These are phyloP conservation scores for Acanthamoeba triangularis DNA, from an alignment of 208 protist species.

Conservation along the genomic window DNA sequence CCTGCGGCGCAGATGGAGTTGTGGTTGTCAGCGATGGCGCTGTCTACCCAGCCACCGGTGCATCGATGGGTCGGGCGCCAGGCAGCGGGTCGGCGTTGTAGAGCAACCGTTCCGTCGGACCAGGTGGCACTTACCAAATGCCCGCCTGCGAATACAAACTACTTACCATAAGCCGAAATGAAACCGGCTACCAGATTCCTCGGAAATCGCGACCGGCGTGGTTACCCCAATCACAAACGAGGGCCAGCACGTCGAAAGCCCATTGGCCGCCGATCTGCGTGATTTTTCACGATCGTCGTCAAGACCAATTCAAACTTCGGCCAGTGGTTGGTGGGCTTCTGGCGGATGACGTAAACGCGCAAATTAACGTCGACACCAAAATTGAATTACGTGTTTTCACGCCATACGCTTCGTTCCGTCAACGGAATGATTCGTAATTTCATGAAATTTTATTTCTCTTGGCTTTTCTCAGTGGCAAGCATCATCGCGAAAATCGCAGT, in stretches of 20 bases:
- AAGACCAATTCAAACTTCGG: background rate
- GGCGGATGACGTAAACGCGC: too few species aligned
- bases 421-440: too few species aligned
- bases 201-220: background rate
- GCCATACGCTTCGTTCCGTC: too few species aligned
- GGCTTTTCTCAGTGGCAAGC: background rate
- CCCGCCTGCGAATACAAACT: background rate
- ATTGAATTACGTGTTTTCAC: too few species aligned
- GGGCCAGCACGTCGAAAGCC: too few species aligned
- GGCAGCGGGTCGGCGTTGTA: background rate
- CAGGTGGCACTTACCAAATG: background rate
- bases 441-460: background rate
- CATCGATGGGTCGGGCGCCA: too few species aligned
- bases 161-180: background rate
- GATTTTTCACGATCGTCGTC: background rate
- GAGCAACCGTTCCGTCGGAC: background rate
- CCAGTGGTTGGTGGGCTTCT: background rate
- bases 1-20: background rate
- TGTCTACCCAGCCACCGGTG: background rate
- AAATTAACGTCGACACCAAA: too few species aligned
- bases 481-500: too few species aligned
- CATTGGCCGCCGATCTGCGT: background rate
- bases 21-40: background rate
- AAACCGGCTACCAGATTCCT: background rate
- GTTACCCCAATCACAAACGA: background rate